Evolutionary conservation across 257 asterid species (phyloP), one percentile per base, ranked within the genome.

Genomic region (Oldenlandia corymbosa): DNA sequence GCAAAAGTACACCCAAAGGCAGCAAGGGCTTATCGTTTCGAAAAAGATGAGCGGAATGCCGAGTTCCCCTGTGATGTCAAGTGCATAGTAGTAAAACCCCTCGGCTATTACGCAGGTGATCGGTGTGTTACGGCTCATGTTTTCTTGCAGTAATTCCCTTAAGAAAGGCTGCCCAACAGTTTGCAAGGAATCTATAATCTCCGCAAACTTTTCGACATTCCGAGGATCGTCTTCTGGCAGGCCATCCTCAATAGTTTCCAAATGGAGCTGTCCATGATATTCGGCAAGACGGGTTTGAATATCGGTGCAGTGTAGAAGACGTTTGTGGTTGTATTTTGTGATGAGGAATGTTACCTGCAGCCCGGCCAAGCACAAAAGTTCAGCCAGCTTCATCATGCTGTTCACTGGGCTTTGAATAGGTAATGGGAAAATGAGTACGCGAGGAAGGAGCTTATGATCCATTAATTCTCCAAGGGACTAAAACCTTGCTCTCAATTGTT

Each of bases 361-460:
- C 42, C 68, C 69, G 3, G 39, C 14, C 13, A 71, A 55, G 65
- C 77, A 71, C 17, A 76, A 60, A 41, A 76, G 74, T 43, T 76
- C 80, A 1, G 77, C 75, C 4, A 76, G 71, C 27, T 71, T 68
- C 56, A 71, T 71, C 80, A 71, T 76, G 11, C 58, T 58, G 30
- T 68, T 68, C 18, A 71, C 62, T 1, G 62, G 69, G 62, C 80
- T 62, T 28, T 50, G 77, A 0, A 64, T 17, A 0, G 80, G 80
- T 7, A 68, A 41, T 0, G 80, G 77, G 61, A 76, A 71, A 56
- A 76, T 51, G 42, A 76, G 66, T 13, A 71, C 66, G 30, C 68
- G 77, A 12, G 75, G 66, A n/a, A 57, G 12, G 36, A 30, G 39
- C 39, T 34, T 34, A 43, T 13, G 21, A 51, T 24, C 66, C 66